phyloP scores from a whole-genome alignment of 331 rosid genomes.

The Malus hybrid region DNA sequence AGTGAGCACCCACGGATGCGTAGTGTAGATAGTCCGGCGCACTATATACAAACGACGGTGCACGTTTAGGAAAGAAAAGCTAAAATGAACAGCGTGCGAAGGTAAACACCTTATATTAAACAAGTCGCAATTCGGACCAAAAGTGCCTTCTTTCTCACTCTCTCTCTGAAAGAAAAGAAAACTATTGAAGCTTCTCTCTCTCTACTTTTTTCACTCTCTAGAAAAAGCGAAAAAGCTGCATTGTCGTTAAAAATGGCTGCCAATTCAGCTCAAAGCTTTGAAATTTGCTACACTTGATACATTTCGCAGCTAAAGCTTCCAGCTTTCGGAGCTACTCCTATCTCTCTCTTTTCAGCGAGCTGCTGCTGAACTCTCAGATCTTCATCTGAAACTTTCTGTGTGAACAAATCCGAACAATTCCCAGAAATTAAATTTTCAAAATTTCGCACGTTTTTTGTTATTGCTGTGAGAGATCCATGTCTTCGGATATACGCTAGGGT shows the following conservation, averaged over 20 bases:
- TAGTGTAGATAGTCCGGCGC: constrained; percentile 11
- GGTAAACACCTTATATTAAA: constrained; percentile 19
- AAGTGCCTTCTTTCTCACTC: constrained; percentile 10
- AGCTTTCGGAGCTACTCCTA: background rate
- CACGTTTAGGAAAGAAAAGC: background rate
- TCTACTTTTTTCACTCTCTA: constrained; percentile 13
- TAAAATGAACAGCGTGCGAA: constrained; percentile 23
- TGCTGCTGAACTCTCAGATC: too few species aligned
- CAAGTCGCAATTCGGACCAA: constrained; percentile 20
- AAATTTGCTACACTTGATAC: constrained; percentile 18
- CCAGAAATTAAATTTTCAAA: background rate
- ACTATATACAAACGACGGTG: background rate
- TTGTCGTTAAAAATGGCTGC: constrained; percentile 19
- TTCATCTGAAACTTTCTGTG: too few species aligned
- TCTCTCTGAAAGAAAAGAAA: background rate
- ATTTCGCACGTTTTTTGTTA: background rate
- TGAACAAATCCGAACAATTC: background rate
- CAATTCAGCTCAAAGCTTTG: constrained; percentile 27
- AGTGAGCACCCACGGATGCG: constrained; percentile 7
- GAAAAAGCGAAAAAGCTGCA: constrained; percentile 13
- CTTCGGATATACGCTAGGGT: constrained; percentile 76
- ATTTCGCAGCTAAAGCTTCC: constrained; percentile 27
- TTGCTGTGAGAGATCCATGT: constrained; percentile 47
- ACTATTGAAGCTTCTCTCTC: constrained; percentile 25
- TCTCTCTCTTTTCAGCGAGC: background rate